phyloP scores from a whole-genome alignment of 2,329 filamentous ascomycete species.

The Penicillium polonicum region DNA sequence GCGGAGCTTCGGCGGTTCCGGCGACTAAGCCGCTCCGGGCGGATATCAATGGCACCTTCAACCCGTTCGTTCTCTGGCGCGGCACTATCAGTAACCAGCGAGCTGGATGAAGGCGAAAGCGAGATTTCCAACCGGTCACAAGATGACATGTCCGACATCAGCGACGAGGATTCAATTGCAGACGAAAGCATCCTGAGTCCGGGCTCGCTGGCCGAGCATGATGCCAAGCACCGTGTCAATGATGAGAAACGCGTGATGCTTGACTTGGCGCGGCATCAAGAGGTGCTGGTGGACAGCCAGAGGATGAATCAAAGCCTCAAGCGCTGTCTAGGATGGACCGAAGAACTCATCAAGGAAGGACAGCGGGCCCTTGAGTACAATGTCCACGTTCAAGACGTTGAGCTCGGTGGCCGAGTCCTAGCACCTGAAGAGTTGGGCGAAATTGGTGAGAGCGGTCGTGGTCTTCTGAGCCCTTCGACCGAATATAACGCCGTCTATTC shows the following conservation, averaged over 20 bases:
- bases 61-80: slow-evolving; percentile 48
- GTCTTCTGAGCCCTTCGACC: slow-evolving; percentile 35
- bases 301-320: slow-evolving; percentile 95
- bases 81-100: slow-evolving; percentile 48
- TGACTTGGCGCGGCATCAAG: slow-evolving; percentile 84
- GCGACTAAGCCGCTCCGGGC: slow-evolving; percentile 78
- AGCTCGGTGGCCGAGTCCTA: slow-evolving; percentile 77
- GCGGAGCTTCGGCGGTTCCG: slow-evolving; percentile 81
- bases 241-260: slow-evolving; percentile 82
- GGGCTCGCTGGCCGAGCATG: slow-evolving; percentile 36
- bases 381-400: slow-evolving; percentile 74
- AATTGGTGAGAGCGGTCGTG: slow-evolving; percentile 31
- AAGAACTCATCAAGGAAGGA: slow-evolving; percentile 84
- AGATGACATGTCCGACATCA: slow-evolving; percentile 41
- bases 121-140: slow-evolving; percentile 32
- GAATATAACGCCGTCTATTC: slow-evolving; percentile 14
- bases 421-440: slow-evolving; percentile 62
- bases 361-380: slow-evolving; percentile 82
- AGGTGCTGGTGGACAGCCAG: slow-evolving; percentile 83
- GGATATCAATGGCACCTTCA: slow-evolving; percentile 61
- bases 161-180: slow-evolving; percentile 39
- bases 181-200: slow-evolving; percentile 41
- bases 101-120: slow-evolving; percentile 38
- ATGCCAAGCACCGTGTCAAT: slow-evolving; percentile 59
- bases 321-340: slow-evolving; percentile 83